A percentile compares a stretch with the other conserved stretches of the same genome.
phyloP scores from a whole-genome alignment of 2,329 filamentous ascomycete genomes.

The Pseudogymnoascus sp. region DNA sequence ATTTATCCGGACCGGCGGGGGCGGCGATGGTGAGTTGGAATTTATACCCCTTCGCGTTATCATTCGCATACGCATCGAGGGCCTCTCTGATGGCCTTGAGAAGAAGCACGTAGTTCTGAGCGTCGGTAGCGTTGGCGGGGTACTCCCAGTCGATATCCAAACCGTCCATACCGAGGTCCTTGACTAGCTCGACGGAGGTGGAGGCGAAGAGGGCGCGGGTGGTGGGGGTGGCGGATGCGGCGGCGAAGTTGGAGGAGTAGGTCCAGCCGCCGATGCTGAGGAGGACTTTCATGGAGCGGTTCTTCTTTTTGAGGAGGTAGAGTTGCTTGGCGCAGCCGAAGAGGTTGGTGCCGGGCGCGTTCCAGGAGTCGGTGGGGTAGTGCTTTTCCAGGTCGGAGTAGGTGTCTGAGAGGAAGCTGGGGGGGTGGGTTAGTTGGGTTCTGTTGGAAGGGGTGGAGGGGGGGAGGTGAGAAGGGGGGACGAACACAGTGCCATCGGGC shows the following conservation, averaged over 20 bases:
- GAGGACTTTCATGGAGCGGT: conserved; percentile 69
- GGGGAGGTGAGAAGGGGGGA: not conserved
- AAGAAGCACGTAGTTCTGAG: conserved; percentile 29
- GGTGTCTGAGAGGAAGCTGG: conserved; percentile 35
- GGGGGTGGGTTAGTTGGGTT: conserved; percentile 7
- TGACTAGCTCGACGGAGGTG: conserved; percentile 15
- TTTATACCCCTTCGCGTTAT: conserved; percentile 36
- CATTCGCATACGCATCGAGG: conserved; percentile 37
- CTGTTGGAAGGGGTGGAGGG: not conserved
- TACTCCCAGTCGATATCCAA: conserved; percentile 22
- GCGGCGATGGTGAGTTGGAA: conserved; percentile 45
- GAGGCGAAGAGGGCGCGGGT: conserved; percentile 24
- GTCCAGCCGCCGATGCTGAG: conserved; percentile 83
- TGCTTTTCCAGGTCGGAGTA: conserved; percentile 66
- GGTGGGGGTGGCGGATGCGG: conserved; percentile 50
- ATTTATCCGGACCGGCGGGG: conserved; percentile 39
- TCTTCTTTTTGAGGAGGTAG: conserved; percentile 64
- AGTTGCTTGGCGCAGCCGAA: conserved; percentile 79
- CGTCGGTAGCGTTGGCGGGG: conserved; percentile 13
- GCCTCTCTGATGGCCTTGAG: conserved; percentile 26
- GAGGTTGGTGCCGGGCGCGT: conserved; percentile 58
- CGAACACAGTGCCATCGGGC: conserved; percentile 44
- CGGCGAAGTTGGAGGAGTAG: conserved; percentile 66
- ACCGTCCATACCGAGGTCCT: conserved; percentile 19
- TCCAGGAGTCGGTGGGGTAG: conserved; percentile 61